phyloP scores from a whole-genome alignment of 345 rosid genomes.

The Durio zibethinus region DNA sequence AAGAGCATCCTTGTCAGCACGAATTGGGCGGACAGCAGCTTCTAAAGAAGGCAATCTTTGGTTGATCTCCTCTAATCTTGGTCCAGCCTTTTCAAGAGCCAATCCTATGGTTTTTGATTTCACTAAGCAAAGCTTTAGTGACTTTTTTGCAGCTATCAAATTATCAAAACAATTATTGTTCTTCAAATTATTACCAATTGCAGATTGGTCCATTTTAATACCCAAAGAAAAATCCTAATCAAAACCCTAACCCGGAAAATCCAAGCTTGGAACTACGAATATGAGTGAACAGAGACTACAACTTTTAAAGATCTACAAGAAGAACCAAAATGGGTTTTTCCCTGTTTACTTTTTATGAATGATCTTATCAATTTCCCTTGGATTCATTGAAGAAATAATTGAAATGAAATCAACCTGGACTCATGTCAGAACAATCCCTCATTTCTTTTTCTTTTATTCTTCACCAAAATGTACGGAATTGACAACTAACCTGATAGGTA shows the following conservation, averaged over 20 bases:
- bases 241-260: slow-evolving; percentile 24
- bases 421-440: slow-evolving; percentile 23
- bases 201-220: slow-evolving; percentile 46
- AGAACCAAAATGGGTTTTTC: background rate
- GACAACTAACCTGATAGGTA: slow-evolving; percentile 7
- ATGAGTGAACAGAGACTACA: background rate
- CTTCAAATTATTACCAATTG: slow-evolving; percentile 6
- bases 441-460: slow-evolving; percentile 11
- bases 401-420: slow-evolving; percentile 30
- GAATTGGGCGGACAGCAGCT: slow-evolving; percentile 87
- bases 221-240: slow-evolving; percentile 12
- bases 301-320: background rate
- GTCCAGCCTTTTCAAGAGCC: slow-evolving; percentile 62
- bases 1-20: slow-evolving; percentile 86
- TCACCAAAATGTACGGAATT: slow-evolving; percentile 9
- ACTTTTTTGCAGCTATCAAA: slow-evolving; percentile 63
- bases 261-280: slow-evolving; percentile 5
- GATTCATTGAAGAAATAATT: slow-evolving; percentile 11
- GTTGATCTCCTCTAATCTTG: slow-evolving; percentile 75
- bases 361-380: background rate
- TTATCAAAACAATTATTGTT: slow-evolving; percentile 33
- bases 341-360: background rate
- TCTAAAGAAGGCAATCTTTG: slow-evolving; percentile 71
- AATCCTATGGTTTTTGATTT: slow-evolving; percentile 64
- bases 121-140: slow-evolving; percentile 68